Percentiles rank a stretch among this genome's conserved stretches.
Conservation (phyloP, 768 basidiomycete species). For the Pisolithus tinctorius region DNA sequence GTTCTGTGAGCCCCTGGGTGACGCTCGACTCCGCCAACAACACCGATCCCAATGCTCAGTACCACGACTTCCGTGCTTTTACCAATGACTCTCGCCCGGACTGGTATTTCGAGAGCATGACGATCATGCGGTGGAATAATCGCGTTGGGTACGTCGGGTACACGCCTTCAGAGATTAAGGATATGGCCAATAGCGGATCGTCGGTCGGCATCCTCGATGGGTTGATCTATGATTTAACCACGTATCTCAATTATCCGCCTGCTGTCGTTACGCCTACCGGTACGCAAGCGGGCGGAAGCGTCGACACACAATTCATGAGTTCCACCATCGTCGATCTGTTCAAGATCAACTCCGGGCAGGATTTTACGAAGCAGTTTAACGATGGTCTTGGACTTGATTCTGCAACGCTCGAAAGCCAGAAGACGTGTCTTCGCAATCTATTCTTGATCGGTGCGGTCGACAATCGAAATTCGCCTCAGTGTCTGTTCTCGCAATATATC, state of each 20-base stretch:
- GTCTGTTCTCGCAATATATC: constrained; percentile 86
- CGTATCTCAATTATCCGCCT: constrained; percentile 70
- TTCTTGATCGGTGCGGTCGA: constrained; percentile 91
- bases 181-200: constrained; percentile 54
- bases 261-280: constrained; percentile 44
- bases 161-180: constrained; percentile 67
- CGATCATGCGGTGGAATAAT: constrained; percentile 81
- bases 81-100: constrained; percentile 90
- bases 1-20: constrained; percentile 80
- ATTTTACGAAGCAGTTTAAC: constrained; percentile 75
- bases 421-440: constrained; percentile 86
- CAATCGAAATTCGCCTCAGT: constrained; percentile 86
- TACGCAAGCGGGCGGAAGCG: constrained; percentile 33
- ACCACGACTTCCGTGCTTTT: constrained; percentile 93
- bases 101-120: constrained; percentile 98
- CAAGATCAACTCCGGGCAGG: constrained; percentile 63
- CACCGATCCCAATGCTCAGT: constrained; percentile 67
- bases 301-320: constrained; percentile 65
- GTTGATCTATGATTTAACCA: constrained; percentile 80
- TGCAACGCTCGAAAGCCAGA: constrained; percentile 61
- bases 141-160: constrained; percentile 87
- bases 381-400: constrained; percentile 47
- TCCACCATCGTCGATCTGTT: constrained; percentile 66
- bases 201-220: constrained; percentile 84
- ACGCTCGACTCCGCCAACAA: constrained; percentile 70